Conservation (phyloP, 2,329 filamentous ascomycete species). For the Trichoderma gracile region DNA sequence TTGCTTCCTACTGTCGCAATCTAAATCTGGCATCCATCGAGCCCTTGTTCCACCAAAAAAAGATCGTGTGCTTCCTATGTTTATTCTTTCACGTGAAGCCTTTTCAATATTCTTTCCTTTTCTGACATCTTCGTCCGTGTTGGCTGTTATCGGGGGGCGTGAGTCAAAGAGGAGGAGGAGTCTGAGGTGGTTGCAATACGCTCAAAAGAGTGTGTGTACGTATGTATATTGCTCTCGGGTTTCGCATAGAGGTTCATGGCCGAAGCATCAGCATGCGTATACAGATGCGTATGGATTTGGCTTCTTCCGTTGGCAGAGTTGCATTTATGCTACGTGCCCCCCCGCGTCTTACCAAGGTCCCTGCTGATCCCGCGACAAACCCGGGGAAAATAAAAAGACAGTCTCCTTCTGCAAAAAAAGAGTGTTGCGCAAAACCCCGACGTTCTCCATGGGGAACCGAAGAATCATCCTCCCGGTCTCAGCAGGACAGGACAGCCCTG, state of each 20-base stretch:
- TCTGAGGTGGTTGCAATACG: too few relatives aligned
- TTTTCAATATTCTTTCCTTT: too few relatives aligned
- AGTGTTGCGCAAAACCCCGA: neutral
- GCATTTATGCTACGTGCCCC: neutral
- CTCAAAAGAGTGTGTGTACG: too few relatives aligned
- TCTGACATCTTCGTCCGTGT: too few relatives aligned
- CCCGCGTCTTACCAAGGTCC: slow-evolving; percentile 12
- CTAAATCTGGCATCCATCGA: slow-evolving; percentile 23
- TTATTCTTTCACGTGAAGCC: too few relatives aligned
- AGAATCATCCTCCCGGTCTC: slow-evolving; percentile 17
- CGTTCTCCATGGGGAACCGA: slow-evolving; percentile 1
- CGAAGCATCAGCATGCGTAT: too few relatives aligned
- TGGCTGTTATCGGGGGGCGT: too few relatives aligned
- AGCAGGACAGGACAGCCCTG: neutral
- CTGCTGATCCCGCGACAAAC: slow-evolving; percentile 19
- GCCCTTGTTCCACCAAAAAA: neutral
- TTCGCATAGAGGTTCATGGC: too few relatives aligned
- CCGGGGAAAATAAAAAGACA: neutral
- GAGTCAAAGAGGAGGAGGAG: neutral
- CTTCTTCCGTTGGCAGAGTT: neutral
- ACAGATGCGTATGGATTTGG: too few relatives aligned
- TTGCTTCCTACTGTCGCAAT: slow-evolving; percentile 14
- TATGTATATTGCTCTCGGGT: too few relatives aligned
- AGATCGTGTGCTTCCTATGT: too few relatives aligned
- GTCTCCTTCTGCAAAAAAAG: neutral